Evolutionary conservation across 352 stramenopile species (phyloP), one percentile per base, ranked within the genome.

Genomic region (Globisporangium rhizosaccharum): DNA sequence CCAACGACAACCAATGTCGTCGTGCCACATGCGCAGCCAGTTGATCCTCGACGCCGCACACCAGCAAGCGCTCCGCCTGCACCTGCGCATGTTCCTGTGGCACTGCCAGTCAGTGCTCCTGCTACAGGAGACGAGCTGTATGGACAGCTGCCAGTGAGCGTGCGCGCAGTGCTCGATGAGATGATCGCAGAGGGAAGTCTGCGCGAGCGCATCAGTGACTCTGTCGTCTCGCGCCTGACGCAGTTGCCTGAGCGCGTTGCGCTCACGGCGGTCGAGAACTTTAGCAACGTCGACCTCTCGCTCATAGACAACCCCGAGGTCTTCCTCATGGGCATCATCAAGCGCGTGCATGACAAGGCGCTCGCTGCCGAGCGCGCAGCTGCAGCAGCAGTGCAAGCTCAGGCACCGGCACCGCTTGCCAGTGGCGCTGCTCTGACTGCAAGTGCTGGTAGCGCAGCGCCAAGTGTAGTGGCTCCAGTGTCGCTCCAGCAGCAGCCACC

Each of bases 271-370:
- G 79, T 92, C 1, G 80, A 90, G 42, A 94, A 92, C 53, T 88
- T 94, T 49, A 85, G 69, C 69, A 86, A 85, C 55, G 75, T 82
- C 33, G 82, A 94, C 67, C 59, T 90, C 12, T 65, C 75, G n/a
- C 76, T 87, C 36, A 73, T 94, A 36, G 70, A 75, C n/a, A 91
- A 91, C 60, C 53, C 92, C 26, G 75, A 92, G 58, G 80, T 80
- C 15, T 94, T 94, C 62, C 68, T 94, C 2, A 78, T 92, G 5
- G 84, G 84, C 28, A 94, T 94, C 55, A 90, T 94, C 67, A 92
- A 90, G 52, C 82, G 82, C 48, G 79, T 92, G 12, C 79, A 90
- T 25, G 84, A 92, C 50, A 85, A 84, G 54, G 61, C 68, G 12
- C 71, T 78, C 61, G 56, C 67, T 0, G 68, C 74, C 1, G 70